phyloP scores from a whole-genome alignment of 2,329 filamentous ascomycete genomes.

The Epichloe bromicola region DNA sequence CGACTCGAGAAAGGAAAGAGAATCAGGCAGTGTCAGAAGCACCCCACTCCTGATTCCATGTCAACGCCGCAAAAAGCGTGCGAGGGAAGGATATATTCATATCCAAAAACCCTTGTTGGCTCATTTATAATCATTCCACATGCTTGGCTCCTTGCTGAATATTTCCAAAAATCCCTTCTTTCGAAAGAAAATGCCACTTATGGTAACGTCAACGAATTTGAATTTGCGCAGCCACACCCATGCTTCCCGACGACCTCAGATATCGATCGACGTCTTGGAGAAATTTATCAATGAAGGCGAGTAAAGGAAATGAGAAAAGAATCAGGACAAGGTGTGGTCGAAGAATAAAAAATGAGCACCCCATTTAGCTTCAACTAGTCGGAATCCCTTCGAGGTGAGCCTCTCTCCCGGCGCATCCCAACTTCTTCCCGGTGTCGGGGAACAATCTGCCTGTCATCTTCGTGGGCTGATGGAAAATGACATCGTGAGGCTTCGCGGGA shows the following conservation, averaged over 20 bases:
- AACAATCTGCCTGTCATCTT: not conserved
- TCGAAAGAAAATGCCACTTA: not conserved
- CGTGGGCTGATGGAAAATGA: slow-evolving; percentile 2
- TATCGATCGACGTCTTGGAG: not conserved
- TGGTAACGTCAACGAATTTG: not conserved
- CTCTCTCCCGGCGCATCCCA: slow-evolving; percentile 4
- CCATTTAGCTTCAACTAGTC: not conserved
- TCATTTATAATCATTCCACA: not conserved
- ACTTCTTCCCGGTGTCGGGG: slow-evolving; percentile 6
- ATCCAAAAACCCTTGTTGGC: not conserved
- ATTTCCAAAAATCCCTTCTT: not conserved
- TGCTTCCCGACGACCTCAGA: not conserved
- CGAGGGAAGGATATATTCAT: too few relatives aligned
- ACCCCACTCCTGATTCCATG: too few relatives aligned
- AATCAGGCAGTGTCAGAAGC: too few relatives aligned
- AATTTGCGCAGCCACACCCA: not conserved
- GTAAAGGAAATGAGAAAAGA: not conserved
- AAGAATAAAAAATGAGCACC: not conserved
- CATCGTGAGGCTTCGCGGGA: slow-evolving; percentile 9
- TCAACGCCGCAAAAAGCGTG: too few relatives aligned
- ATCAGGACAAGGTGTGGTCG: not conserved
- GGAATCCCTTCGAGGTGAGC: slow-evolving; percentile 4
- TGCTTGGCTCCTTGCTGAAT: not conserved
- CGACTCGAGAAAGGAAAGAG: not conserved
- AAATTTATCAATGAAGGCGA: not conserved